phyloP scores from a whole-genome alignment of 805 yeast genomes.

The Pichia pseudocactophila region DNA sequence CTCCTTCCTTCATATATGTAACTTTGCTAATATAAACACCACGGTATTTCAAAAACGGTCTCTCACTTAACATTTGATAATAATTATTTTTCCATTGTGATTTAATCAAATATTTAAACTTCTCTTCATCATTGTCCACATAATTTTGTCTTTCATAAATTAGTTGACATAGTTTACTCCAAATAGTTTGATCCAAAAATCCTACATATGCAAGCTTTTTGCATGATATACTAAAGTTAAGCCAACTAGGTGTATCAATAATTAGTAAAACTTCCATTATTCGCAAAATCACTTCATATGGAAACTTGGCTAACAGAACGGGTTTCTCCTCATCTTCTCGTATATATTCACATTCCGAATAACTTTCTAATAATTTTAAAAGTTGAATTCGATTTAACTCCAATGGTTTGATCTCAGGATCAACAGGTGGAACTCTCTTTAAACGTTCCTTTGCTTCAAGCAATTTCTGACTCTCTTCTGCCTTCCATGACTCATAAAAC shows the following conservation, averaged over 20 bases:
- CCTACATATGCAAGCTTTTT: conserved; percentile 47
- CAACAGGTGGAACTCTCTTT: not conserved
- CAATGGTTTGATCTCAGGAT: conserved; percentile 4
- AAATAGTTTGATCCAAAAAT: conserved; percentile 40
- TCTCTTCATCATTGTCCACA: conserved; percentile 33
- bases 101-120: conserved; percentile 27
- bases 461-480: conserved; percentile 17
- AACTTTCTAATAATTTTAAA: conserved; percentile 30
- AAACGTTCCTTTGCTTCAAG: conserved; percentile 3
- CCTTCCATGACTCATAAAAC: conserved; percentile 24
- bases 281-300: conserved; percentile 49
- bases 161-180: conserved; percentile 41
- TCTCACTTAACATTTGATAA: conserved; percentile 43
- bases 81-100: conserved; percentile 35
- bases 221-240: conserved; percentile 52
- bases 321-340: conserved; percentile 29
- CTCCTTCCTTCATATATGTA: conserved; percentile 78
- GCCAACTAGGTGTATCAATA: conserved; percentile 55
- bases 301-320: conserved; percentile 36
- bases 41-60: conserved; percentile 72
- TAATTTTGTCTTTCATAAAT: conserved; percentile 49
- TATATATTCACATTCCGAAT: conserved; percentile 21
- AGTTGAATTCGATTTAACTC: conserved; percentile 34
- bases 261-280: conserved; percentile 41
- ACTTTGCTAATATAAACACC: conserved; percentile 85